These are phyloP conservation scores for Ustilago cynodontis DNA, from an alignment of 1,284 basidiomycete genomes.

Conservation along the genomic window DNA sequence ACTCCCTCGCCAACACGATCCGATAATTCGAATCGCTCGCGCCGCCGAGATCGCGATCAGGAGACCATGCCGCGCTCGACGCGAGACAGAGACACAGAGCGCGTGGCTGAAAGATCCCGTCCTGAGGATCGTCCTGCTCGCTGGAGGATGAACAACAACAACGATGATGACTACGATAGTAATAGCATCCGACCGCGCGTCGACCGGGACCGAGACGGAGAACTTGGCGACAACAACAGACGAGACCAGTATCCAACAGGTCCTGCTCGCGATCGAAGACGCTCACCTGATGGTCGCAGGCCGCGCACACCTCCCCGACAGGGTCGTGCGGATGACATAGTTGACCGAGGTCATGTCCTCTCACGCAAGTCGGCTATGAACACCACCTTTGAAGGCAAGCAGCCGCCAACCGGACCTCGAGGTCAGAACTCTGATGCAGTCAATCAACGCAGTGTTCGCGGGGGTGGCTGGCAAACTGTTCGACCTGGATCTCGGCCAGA, in stretches of 20 bases:
- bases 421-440: constrained; percentile 26
- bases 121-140: constrained; percentile 33
- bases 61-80: constrained; percentile 4
- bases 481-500: constrained; percentile 30
- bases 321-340: constrained; percentile 12
- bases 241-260: neutral
- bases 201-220: constrained; percentile 7
- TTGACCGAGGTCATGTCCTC: constrained; percentile 33
- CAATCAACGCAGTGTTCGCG: constrained; percentile 33
- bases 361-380: constrained; percentile 29
- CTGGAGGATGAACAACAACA: constrained; percentile 29
- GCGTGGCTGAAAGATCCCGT: constrained; percentile 13
- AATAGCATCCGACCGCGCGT: neutral
- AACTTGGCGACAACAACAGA: neutral
- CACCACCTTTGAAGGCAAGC: constrained; percentile 16
- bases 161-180: neutral
- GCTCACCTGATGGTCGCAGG: constrained; percentile 17
- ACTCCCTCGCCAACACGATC: constrained; percentile 35
- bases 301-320: constrained; percentile 20
- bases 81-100: constrained; percentile 13
- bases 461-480: constrained; percentile 44
- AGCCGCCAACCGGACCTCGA: constrained; percentile 34
- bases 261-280: constrained; percentile 7
- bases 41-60: constrained; percentile 17
- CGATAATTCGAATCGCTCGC: constrained; percentile 23